Evolutionary conservation across 257 asterid genomes (phyloP).

Genomic region (Henckelia pumila): DNA sequence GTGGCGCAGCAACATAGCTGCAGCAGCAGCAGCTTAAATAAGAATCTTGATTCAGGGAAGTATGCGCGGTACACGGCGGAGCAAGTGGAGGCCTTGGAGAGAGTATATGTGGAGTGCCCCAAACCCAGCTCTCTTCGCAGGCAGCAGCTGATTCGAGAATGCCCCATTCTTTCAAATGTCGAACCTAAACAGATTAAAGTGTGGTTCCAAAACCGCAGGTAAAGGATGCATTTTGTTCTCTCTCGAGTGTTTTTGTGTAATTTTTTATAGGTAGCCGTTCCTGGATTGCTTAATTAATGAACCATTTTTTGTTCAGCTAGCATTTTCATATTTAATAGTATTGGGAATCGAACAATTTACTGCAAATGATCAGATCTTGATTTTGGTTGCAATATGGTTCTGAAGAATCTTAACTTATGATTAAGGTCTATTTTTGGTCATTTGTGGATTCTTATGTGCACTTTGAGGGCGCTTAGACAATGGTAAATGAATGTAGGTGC

Average conservation of each 20-base stretch:
- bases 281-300: neutral
- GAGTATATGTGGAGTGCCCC: constrained; percentile 87
- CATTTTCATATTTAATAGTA: constrained; percentile 3
- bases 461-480: neutral
- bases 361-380: neutral
- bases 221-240: neutral
- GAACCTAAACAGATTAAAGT: constrained; percentile 96
- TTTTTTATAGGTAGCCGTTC: neutral
- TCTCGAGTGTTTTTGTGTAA: neutral
- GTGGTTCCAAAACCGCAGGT: constrained; percentile 98
- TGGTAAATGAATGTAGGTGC: constrained; percentile 52
- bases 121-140: constrained; percentile 86
- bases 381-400: neutral
- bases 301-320: neutral
- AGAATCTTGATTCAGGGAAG: constrained; percentile 79
- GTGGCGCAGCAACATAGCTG: constrained; percentile 69
- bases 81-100: constrained; percentile 93
- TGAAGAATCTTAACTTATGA: neutral
- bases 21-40: constrained; percentile 62
- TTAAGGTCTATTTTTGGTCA: constrained; percentile 7
- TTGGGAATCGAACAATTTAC: neutral
- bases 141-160: constrained; percentile 85
- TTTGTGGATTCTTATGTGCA: neutral
- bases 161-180: constrained; percentile 75
- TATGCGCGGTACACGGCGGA: constrained; percentile 87